phyloP scores from a whole-genome alignment of 176 grass and related monocot species.

The Oryza glumipatula region DNA sequence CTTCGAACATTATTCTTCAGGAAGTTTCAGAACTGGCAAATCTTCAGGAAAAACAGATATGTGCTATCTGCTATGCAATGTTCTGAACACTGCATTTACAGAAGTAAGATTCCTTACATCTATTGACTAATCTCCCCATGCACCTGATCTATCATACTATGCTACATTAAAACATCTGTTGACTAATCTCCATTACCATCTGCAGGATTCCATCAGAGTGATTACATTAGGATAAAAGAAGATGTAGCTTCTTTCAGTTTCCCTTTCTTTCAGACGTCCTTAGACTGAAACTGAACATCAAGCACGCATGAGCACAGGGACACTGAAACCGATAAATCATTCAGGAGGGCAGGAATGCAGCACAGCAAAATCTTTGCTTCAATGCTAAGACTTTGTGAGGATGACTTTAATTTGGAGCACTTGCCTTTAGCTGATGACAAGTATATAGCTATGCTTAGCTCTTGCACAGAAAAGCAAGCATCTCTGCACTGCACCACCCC shows the following conservation, averaged over 20 bases:
- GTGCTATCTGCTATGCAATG: background rate
- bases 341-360: conserved; percentile 7
- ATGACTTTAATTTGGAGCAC: conserved; percentile 31
- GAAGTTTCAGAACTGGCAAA: background rate
- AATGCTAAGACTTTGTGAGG: conserved; percentile 40
- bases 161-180: conserved; percentile 1
- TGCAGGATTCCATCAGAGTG: conserved; percentile 20
- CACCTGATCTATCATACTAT: background rate
- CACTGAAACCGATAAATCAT: conserved; percentile 39
- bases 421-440: conserved; percentile 28
- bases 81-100: conserved; percentile 13
- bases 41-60: background rate
- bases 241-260: background rate
- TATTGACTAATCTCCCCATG: background rate
- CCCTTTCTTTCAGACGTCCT: conserved; percentile 12
- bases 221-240: conserved; percentile 18
- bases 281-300: conserved; percentile 8
- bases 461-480: conserved; percentile 31
- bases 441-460: background rate
- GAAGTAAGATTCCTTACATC: background rate
- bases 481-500: conserved; percentile 26
- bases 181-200: background rate
- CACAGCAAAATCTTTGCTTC: conserved; percentile 31
- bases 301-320: background rate
- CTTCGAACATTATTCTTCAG: too few relatives aligned